Evolutionary conservation across 176 grass and related monocot genomes (phyloP).

Genomic region (Zea luxurians): DNA sequence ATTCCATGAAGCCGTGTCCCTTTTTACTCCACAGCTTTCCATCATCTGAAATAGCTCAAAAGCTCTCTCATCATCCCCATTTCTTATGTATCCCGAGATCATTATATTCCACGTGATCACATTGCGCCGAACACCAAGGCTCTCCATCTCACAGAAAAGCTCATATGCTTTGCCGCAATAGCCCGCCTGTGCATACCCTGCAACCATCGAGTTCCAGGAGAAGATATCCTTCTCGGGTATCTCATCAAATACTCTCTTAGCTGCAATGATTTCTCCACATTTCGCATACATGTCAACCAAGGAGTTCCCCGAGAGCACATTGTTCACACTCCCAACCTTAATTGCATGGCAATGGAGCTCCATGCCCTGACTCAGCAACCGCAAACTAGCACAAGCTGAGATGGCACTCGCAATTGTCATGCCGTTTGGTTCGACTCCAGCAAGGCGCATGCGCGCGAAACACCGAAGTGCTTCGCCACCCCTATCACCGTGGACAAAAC

Average conservation of each 20-base stretch:
- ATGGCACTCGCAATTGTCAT: constrained; percentile 62
- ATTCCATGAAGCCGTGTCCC: constrained; percentile 79
- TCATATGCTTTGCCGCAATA: constrained; percentile 77
- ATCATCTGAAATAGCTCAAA: constrained; percentile 75
- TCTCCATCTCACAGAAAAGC: constrained; percentile 71
- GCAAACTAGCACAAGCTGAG: constrained; percentile 66
- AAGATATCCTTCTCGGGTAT: constrained; percentile 70
- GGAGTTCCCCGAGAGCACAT: constrained; percentile 59
- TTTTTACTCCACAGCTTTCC: constrained; percentile 59
- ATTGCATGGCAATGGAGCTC: constrained; percentile 66
- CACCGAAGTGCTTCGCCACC: constrained; percentile 50
- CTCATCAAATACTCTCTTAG: constrained; percentile 54
- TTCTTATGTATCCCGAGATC: constrained; percentile 73
- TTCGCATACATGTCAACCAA: constrained; percentile 80
- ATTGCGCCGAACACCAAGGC: constrained; percentile 54
- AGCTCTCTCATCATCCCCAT: constrained; percentile 73
- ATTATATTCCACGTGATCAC: constrained; percentile 75
- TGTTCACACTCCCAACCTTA: constrained; percentile 51
- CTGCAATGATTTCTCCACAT: constrained; percentile 55
- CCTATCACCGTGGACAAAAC: constrained; percentile 57
- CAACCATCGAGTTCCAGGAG: constrained; percentile 85
- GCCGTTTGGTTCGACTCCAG: constrained; percentile 61
- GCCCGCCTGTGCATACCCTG: constrained; percentile 60
- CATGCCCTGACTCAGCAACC: constrained; percentile 48
- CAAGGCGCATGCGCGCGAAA: constrained; percentile 57